A percentile compares a stretch with the other conserved stretches of the same genome.
These are phyloP conservation scores for Cyberlindnera nakhonratchasimensis DNA, from an alignment of 805 yeast genomes.

Conservation along the genomic window DNA sequence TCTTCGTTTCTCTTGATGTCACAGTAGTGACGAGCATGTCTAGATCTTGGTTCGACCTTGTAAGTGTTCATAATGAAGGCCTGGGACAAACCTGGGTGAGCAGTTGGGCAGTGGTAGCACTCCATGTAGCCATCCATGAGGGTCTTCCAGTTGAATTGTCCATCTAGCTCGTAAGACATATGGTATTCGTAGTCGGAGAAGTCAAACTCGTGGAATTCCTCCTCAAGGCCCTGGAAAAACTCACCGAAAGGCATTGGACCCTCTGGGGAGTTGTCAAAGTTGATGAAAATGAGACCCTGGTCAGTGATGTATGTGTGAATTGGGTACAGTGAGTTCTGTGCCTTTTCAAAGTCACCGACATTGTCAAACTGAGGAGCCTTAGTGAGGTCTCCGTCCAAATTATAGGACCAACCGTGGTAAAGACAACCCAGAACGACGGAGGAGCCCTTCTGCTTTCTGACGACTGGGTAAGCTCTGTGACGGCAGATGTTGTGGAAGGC, in stretches of 20 bases:
- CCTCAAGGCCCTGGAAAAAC: constrained; percentile 48
- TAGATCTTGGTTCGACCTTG: constrained; percentile 55
- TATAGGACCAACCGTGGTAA: constrained; percentile 65
- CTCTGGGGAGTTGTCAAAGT: constrained; percentile 43
- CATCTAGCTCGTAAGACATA: constrained; percentile 62
- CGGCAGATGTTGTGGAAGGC: constrained; percentile 66
- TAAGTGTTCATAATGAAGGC: constrained; percentile 65
- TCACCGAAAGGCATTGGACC: constrained; percentile 44
- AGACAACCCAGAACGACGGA: constrained; percentile 55
- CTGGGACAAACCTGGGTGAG: constrained; percentile 55
- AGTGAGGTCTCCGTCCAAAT: constrained; percentile 54
- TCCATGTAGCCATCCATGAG: constrained; percentile 67
- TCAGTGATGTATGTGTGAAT: constrained; percentile 51
- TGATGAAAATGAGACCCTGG: constrained; percentile 55
- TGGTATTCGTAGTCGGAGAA: constrained; percentile 59
- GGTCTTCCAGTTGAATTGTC: constrained; percentile 64
- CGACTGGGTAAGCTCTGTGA: constrained; percentile 62
- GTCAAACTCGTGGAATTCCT: constrained; percentile 55
- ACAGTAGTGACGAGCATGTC: constrained; percentile 62
- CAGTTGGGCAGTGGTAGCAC: constrained; percentile 67
- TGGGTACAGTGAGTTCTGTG: constrained; percentile 51
- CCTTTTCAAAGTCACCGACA: constrained; percentile 55
- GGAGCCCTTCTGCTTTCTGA: constrained; percentile 57
- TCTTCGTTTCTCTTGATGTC: constrained; percentile 42
- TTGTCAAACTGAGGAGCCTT: constrained; percentile 62